These are phyloP conservation scores for Coniosporium tulheliwenetii DNA, from an alignment of 2,329 filamentous ascomycete genomes.

Conservation along the genomic window DNA sequence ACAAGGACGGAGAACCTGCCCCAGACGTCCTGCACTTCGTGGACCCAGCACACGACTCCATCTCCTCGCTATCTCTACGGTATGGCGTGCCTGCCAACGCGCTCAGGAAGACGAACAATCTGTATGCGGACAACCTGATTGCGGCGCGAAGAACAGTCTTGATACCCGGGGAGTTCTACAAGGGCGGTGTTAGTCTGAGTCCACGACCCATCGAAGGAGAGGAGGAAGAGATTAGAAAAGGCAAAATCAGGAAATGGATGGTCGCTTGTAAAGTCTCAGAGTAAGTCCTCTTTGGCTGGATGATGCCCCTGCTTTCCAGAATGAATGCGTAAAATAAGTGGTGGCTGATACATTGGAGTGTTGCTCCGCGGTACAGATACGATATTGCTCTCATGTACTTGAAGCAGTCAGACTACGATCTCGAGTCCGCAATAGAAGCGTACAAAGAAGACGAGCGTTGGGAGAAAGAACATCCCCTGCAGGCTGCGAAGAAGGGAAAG, in stretches of 20 bases:
- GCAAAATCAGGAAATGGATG: slow-evolving; percentile 62
- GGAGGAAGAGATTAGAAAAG: slow-evolving; percentile 56
- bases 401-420: slow-evolving; percentile 50
- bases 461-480: slow-evolving; percentile 53
- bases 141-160: slow-evolving; percentile 52
- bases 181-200: slow-evolving; percentile 49
- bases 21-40: slow-evolving; percentile 63
- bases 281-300: slow-evolving; percentile 29
- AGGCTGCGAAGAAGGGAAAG: slow-evolving; percentile 26
- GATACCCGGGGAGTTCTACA: slow-evolving; percentile 57
- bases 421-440: slow-evolving; percentile 46
- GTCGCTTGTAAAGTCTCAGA: slow-evolving; percentile 61
- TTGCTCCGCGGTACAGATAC: slow-evolving; percentile 29
- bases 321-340: not conserved
- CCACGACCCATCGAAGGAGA: slow-evolving; percentile 58
- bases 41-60: slow-evolving; percentile 50
- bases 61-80: slow-evolving; percentile 52
- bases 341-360: slow-evolving; percentile 12
- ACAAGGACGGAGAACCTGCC: slow-evolving; percentile 17
- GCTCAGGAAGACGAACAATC: slow-evolving; percentile 50
- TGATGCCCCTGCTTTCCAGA: not conserved
- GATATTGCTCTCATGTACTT: slow-evolving; percentile 63
- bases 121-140: slow-evolving; percentile 57
- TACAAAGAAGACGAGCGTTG: slow-evolving; percentile 60
- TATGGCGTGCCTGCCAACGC: slow-evolving; percentile 52